phyloP scores from a whole-genome alignment of 345 rosid species.

The Boechera stricta region DNA sequence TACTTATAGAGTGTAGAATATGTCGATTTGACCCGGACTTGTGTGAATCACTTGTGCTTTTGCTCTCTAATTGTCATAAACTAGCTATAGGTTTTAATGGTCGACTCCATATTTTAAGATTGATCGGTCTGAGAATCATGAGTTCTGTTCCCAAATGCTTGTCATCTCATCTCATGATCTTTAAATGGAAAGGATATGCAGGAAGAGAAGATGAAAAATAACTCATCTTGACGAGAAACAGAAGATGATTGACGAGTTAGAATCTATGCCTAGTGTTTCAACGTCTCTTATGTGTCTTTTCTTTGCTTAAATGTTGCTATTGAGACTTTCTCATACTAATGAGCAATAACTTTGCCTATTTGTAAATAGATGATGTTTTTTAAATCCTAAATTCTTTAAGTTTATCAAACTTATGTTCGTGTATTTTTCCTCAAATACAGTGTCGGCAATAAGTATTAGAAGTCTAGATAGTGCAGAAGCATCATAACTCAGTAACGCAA shows the following conservation, averaged over 20 bases:
- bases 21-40: not conserved
- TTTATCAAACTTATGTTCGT: not conserved
- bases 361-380: not conserved
- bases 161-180: not conserved
- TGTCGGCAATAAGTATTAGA: no score
- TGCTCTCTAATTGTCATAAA: conserved; percentile 21
- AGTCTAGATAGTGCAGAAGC: no score
- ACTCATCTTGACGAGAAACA: not conserved
- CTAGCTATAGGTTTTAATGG: not conserved
- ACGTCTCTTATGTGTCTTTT: not conserved
- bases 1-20: not conserved
- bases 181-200: not conserved
- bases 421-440: no score
- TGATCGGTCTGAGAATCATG: not conserved
- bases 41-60: conserved; percentile 13
- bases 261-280: not conserved
- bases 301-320: not conserved
- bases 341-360: not conserved
- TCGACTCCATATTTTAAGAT: not conserved
- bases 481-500: no score
- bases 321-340: not conserved
- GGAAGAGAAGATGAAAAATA: not conserved
- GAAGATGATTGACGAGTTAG: not conserved
- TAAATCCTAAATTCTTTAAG: not conserved
- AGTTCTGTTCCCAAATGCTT: not conserved